Conservation (phyloP, 768 basidiomycete genomes). For the Tremella fuciformis region DNA sequence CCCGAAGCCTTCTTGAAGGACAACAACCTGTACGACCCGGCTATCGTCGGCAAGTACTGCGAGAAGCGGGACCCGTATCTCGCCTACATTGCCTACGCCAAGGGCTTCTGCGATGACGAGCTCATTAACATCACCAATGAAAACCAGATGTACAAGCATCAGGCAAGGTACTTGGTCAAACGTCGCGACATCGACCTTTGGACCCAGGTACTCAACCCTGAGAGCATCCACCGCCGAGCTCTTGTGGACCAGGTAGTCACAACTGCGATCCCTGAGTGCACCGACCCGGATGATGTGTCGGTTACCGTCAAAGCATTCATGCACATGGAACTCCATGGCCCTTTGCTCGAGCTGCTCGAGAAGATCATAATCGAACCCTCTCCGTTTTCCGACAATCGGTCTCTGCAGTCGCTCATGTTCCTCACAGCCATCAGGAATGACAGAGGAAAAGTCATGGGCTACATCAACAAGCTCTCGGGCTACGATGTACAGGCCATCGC, state of each 20-base stretch:
- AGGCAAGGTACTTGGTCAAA: constrained; percentile 95
- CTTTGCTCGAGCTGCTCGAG: constrained; percentile 94
- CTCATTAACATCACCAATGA: constrained; percentile 95
- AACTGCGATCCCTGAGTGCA: constrained; percentile 92
- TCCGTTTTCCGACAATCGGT: constrained; percentile 95
- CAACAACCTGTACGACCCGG: constrained; percentile 95
- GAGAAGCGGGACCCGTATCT: constrained; percentile 97
- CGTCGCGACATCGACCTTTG: constrained; percentile 92
- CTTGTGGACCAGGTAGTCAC: constrained; percentile 93
- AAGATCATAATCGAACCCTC: constrained; percentile 98
- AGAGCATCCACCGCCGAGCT: constrained; percentile 86
- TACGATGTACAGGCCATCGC: constrained; percentile 94
- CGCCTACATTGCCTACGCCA: constrained; percentile 98
- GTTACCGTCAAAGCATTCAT: constrained; percentile 98
- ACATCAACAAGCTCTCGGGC: constrained; percentile 95
- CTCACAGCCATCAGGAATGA: constrained; percentile 95
- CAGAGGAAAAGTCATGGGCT: constrained; percentile 96
- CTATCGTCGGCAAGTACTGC: constrained; percentile 98
- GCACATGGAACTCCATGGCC: constrained; percentile 90
- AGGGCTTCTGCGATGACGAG: constrained; percentile 98
- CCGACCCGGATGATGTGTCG: constrained; percentile 97
- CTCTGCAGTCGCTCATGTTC: constrained; percentile 89
- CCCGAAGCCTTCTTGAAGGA: constrained; percentile 97
- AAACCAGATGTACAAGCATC: constrained; percentile 99
- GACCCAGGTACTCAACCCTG: constrained; percentile 85